phyloP scores from a whole-genome alignment of 1,284 basidiomycete species.

The Sporisorium graminicola region DNA sequence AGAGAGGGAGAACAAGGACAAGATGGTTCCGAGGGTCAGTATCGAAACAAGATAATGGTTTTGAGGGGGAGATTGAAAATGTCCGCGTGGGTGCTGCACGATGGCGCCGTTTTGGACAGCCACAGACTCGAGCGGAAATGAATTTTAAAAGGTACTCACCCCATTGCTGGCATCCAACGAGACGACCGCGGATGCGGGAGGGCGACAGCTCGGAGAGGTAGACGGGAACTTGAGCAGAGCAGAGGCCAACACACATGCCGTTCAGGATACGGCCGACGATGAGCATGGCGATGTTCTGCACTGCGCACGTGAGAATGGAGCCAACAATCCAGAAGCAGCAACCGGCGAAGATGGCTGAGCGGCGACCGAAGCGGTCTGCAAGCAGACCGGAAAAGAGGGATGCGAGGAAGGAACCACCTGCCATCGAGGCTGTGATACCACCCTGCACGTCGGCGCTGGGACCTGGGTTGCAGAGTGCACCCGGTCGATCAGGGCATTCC shows the following conservation, averaged over 20 bases:
- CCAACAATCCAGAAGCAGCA: constrained; percentile 45
- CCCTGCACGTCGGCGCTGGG: constrained; percentile 34
- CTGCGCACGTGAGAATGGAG: constrained; percentile 45
- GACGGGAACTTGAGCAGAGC: constrained; percentile 47
- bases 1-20: background rate
- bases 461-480: constrained; percentile 29
- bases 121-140: too few species aligned
- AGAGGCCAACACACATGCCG: constrained; percentile 47
- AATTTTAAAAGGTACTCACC: too few species aligned
- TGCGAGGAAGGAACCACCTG: constrained; percentile 51
- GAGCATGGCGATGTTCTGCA: constrained; percentile 48
- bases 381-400: constrained; percentile 48
- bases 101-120: too few species aligned
- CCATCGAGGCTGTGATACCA: constrained; percentile 54
- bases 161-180: constrained; percentile 37
- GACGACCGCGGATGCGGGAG: constrained; percentile 37
- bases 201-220: constrained; percentile 48
- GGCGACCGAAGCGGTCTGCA: constrained; percentile 44
- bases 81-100: too few species aligned
- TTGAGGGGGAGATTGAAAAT: background rate
- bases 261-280: constrained; percentile 49
- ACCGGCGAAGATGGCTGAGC: constrained; percentile 37
- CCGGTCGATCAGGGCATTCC: constrained; percentile 27
- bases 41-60: too few species aligned
- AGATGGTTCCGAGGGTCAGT: background rate